Evolutionary conservation across 2,329 filamentous ascomycete genomes (phyloP).

Genomic region (Penicillium janthinellum): DNA sequence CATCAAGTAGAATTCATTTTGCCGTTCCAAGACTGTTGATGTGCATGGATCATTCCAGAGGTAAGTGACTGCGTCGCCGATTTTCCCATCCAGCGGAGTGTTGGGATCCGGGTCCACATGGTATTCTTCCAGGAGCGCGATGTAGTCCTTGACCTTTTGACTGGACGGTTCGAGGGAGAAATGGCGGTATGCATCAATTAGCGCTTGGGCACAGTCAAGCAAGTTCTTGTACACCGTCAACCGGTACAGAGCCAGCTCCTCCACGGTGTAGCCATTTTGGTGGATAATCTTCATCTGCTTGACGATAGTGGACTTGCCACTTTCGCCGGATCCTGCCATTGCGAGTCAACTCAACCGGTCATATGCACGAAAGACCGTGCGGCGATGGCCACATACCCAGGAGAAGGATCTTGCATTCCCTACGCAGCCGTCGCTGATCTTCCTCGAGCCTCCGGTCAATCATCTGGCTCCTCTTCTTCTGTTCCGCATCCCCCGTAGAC

Average conservation of each 20-base stretch:
- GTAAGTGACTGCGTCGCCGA: slow-evolving; percentile 79
- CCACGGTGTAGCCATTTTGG: slow-evolving; percentile 92
- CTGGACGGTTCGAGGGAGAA: slow-evolving; percentile 80
- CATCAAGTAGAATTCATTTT: slow-evolving; percentile 99
- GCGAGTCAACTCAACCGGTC: slow-evolving; percentile 9
- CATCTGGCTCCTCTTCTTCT: slow-evolving; percentile 94
- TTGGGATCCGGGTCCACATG: slow-evolving; percentile 88
- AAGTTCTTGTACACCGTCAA: slow-evolving; percentile 98
- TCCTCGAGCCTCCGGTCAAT: slow-evolving; percentile 94
- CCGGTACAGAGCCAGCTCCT: slow-evolving; percentile 91
- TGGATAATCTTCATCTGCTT: slow-evolving; percentile 99
- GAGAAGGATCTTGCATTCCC: slow-evolving; percentile 98
- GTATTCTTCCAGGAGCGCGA: slow-evolving; percentile 82
- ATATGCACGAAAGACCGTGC: slow-evolving; percentile 8
- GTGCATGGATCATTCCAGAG: slow-evolving; percentile 90
- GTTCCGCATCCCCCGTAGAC: slow-evolving; percentile 76
- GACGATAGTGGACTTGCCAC: slow-evolving; percentile 98
- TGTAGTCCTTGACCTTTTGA: slow-evolving; percentile 70
- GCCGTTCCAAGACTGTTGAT: slow-evolving; percentile 81
- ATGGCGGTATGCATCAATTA: slow-evolving; percentile 88
- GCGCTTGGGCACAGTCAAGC: slow-evolving; percentile 91
- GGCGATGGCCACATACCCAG: slow-evolving; percentile 63
- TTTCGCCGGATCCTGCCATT: slow-evolving; percentile 84
- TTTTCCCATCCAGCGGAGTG: slow-evolving; percentile 75
- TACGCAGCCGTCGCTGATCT: slow-evolving; percentile 85